Evolutionary conservation across 371 early-diverging fungal genomes (phyloP).

Genomic region (Apophysomyces sp.): DNA sequence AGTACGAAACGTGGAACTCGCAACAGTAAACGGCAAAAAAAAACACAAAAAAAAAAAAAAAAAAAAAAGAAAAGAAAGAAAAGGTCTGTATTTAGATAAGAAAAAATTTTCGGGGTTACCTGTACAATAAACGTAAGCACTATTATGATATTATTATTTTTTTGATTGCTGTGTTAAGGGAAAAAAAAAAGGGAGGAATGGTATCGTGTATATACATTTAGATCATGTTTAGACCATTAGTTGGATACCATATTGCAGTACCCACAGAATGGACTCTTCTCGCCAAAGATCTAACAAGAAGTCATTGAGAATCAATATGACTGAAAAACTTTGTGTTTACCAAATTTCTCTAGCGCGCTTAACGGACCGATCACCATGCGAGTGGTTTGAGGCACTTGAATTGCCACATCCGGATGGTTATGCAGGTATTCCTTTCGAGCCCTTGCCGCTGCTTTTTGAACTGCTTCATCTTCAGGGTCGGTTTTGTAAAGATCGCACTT

Average conservation of each 20-base stretch:
- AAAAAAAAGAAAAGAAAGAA: too few relatives aligned
- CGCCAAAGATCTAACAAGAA: conserved; percentile 19
- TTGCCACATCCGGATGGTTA: conserved; percentile 40
- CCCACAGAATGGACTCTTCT: conserved; percentile 17
- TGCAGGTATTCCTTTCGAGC: conserved; percentile 52
- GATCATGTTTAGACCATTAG: conserved; percentile 9
- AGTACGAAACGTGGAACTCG: too few relatives aligned
- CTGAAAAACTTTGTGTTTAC: neutral
- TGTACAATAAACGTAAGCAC: too few relatives aligned
- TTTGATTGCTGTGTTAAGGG: too few relatives aligned
- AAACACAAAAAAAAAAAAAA: too few relatives aligned
- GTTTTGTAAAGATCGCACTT: conserved; percentile 64
- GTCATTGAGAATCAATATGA: neutral
- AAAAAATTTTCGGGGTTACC: too few relatives aligned
- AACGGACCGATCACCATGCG: conserved; percentile 30
- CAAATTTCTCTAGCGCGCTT: conserved; percentile 18
- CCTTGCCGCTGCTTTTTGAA: conserved; percentile 42
- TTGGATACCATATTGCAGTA: conserved; percentile 18
- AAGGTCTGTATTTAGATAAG: too few relatives aligned
- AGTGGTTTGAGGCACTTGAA: conserved; percentile 4
- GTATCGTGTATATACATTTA: neutral
- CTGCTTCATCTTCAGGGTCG: conserved; percentile 52
- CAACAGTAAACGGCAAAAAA: too few relatives aligned
- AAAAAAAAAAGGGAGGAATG: neutral
- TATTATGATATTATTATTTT: too few relatives aligned